These are phyloP conservation scores for Acacia confusa DNA, from an alignment of 306 rosid species.

Conservation along the genomic window DNA sequence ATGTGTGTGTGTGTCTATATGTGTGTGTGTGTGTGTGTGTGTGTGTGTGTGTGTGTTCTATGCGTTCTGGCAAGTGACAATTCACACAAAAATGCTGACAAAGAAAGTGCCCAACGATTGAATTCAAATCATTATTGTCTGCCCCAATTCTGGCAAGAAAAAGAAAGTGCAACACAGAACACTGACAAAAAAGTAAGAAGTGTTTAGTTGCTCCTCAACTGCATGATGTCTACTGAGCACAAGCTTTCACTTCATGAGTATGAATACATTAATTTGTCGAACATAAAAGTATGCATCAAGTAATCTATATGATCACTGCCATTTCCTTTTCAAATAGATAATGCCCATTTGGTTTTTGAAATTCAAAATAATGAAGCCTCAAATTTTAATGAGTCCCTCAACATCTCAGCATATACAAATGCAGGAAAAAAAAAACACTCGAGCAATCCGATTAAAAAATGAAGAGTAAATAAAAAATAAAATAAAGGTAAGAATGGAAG, in stretches of 20 bases:
- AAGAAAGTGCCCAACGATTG: neutral
- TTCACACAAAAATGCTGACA: neutral
- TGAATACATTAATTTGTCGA: neutral
- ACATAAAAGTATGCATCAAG: neutral
- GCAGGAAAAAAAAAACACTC: constrained; percentile 29
- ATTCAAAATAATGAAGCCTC: neutral
- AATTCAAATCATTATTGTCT: neutral
- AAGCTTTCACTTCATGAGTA: constrained; percentile 13
- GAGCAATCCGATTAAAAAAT: constrained; percentile 18
- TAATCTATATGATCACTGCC: neutral
- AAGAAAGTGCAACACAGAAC: neutral
- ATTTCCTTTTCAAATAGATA: neutral
- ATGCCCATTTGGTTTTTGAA: constrained; percentile 7
- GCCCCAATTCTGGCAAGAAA: neutral
- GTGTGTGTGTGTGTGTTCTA: neutral
- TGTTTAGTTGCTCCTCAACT: constrained; percentile 4
- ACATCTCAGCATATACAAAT: constrained; percentile 36
- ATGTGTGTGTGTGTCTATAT: neutral
- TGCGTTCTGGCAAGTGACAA: constrained; percentile 6
- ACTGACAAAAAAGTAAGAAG: constrained; percentile 8
- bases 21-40: neutral
- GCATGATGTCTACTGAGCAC: constrained; percentile 13
- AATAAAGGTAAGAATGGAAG: neutral
- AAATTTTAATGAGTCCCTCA: neutral
- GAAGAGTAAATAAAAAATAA: neutral